These are phyloP conservation scores for Ramalina peruviana DNA, from an alignment of 495 filamentous ascomycete genomes.

Conservation along the genomic window DNA sequence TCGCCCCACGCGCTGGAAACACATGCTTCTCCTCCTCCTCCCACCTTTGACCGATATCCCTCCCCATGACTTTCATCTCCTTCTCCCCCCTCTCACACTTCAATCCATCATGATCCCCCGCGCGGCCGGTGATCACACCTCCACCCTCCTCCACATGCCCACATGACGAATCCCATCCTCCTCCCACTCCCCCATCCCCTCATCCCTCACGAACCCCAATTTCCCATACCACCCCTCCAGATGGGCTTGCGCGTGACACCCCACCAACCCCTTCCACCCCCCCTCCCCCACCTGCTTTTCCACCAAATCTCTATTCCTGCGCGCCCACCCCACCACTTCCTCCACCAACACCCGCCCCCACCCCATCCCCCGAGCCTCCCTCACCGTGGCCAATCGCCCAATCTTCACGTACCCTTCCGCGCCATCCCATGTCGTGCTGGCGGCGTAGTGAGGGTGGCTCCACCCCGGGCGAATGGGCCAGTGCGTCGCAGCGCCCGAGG, in stretches of 20 bases:
- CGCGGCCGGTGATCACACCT: conserved; percentile 1
- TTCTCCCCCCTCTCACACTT: too few relatives aligned
- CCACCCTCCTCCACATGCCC: conserved; percentile 51
- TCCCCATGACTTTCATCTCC: too few relatives aligned
- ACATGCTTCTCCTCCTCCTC: too few relatives aligned
- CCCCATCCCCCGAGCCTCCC: conserved; percentile 46
- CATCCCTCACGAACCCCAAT: conserved; percentile 58
- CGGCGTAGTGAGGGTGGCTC: conserved; percentile 63
- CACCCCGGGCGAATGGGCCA: conserved; percentile 55
- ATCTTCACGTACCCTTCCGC: conserved; percentile 66
- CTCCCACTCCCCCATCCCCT: conserved; percentile 57
- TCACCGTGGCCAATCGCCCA: conserved; percentile 56
- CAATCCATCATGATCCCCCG: too few relatives aligned
- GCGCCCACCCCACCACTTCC: conserved; percentile 47
- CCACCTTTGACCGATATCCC: too few relatives aligned
- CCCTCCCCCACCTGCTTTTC: conserved; percentile 14
- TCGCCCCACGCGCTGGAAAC: too few relatives aligned
- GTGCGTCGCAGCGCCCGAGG: conserved; percentile 26
- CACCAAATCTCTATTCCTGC: conserved; percentile 28
- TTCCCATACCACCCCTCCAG: conserved; percentile 45
- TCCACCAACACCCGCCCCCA: conserved; percentile 49
- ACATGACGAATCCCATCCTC: conserved; percentile 81
- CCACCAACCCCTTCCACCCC: conserved; percentile 53
- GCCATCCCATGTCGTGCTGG: conserved; percentile 63
- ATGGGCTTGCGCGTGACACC: conserved; percentile 58